Evolutionary conservation across 768 basidiomycete species (phyloP), one percentile per base, ranked within the genome.

Genomic region (Lactarius tabidus): DNA sequence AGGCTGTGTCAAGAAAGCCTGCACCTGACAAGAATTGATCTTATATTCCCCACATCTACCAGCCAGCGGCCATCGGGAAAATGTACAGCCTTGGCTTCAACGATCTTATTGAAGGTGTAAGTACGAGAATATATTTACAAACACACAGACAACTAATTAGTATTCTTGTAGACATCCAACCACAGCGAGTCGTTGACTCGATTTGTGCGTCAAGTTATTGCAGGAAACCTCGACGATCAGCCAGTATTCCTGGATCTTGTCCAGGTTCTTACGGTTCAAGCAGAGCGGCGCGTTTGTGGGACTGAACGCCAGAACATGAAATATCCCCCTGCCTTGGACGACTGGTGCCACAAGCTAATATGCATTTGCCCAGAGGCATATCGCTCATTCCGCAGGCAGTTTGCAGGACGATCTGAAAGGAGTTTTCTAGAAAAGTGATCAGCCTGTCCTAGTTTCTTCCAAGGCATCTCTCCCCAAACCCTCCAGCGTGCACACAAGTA

Each of bases 261-360:
- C 0, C 56, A 75, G 20, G 79, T 75, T 1, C 71, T 78, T 59
- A 72, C 75, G 0, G 31, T 54, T 0, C 62, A 69, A 9, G 20
- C 43, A 0, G 77, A 79, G 15, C 57, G 70, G 1, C 67, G 76
- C 26, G 70, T 71, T 4, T 67, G 72, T 0, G 77, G 76, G 0
- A 70, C 73, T 1, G 77, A 76, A 0, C 69, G 71, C 64, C 77
- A 77, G 58, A 79, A 79, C 56, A 76, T 78, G 67, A 59, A 66
- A 6, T 79, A 78, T 63, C 58, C 73, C 1, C 75, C 76, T 1
- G 73, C 66, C 0, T 73, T 70, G 36, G 71, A 75, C 7, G 75
- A 79, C 31, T 74, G 77, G 39, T 63, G 61, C 12, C 71, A 77
- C 53, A 69, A 76, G 3, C 10, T 74, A 3, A 41, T 53, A 0